A percentile compares a stretch with the other conserved stretches of the same genome.
These are phyloP conservation scores for Moesziomyces sp. DNA, from an alignment of 1,284 basidiomycete genomes.

Conservation along the genomic window DNA sequence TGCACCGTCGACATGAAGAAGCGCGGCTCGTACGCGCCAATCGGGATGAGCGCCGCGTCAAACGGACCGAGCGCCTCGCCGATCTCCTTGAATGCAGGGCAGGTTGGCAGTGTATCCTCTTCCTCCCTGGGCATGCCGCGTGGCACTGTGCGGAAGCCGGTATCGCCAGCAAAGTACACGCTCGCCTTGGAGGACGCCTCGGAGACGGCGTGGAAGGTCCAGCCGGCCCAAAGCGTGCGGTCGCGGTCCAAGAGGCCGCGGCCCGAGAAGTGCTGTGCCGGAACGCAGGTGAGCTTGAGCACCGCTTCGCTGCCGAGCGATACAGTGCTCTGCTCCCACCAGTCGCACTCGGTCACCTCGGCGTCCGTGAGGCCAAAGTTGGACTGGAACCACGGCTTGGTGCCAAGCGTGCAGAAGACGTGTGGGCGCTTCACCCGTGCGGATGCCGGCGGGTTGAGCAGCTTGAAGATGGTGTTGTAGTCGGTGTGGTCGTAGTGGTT, in stretches of 20 bases:
- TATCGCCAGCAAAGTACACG: slow-evolving; percentile 58
- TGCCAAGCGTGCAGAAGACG: slow-evolving; percentile 55
- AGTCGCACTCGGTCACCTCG: slow-evolving; percentile 56
- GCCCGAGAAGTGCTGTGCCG: slow-evolving; percentile 56
- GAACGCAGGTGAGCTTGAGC: slow-evolving; percentile 50
- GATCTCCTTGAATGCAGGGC: slow-evolving; percentile 59
- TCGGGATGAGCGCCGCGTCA: slow-evolving; percentile 54
- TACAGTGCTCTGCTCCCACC: slow-evolving; percentile 53
- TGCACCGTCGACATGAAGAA: slow-evolving; percentile 57
- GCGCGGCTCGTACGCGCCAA: slow-evolving; percentile 58
- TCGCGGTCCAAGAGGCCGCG: slow-evolving; percentile 39
- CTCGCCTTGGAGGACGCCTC: slow-evolving; percentile 23
- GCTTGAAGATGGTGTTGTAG: slow-evolving; percentile 45
- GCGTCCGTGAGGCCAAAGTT: slow-evolving; percentile 35
- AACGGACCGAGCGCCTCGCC: slow-evolving; percentile 57
- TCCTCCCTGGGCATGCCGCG: slow-evolving; percentile 34
- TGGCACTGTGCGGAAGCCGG: slow-evolving; percentile 49
- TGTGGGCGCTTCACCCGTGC: slow-evolving; percentile 35
- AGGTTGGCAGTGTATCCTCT: slow-evolving; percentile 48
- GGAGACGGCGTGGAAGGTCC: slow-evolving; percentile 37
- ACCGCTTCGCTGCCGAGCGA: slow-evolving; percentile 10
- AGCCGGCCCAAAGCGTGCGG: slow-evolving; percentile 57
- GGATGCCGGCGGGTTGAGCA: slow-evolving; percentile 24
- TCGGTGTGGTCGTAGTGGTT: slow-evolving; percentile 62
- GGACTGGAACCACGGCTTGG: slow-evolving; percentile 45